Conservation (phyloP, 2,329 filamentous ascomycete species). For the Thelonectria olida region DNA sequence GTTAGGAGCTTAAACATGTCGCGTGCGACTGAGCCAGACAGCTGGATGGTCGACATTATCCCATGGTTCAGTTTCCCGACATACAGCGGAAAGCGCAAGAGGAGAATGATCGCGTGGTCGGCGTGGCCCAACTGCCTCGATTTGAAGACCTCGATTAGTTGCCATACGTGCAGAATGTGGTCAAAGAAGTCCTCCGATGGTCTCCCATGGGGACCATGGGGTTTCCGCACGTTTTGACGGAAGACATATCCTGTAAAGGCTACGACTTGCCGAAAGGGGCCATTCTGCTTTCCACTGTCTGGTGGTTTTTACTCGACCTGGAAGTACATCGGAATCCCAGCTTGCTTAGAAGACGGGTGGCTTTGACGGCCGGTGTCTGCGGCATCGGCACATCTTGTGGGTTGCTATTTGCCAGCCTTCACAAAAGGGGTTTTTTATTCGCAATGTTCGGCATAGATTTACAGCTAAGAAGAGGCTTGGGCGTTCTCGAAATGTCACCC, state of each 20-base stretch:
- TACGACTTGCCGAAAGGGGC: slow-evolving; percentile 36
- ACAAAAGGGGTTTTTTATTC: too few relatives aligned
- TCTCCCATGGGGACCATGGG: slow-evolving; percentile 41
- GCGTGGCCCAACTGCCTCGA: slow-evolving; percentile 36
- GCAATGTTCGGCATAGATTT: too few relatives aligned
- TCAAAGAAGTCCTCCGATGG: slow-evolving; percentile 42
- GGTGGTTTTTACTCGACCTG: slow-evolving; percentile 64
- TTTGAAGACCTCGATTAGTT: slow-evolving; percentile 37
- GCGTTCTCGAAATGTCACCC: too few relatives aligned
- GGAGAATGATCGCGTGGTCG: slow-evolving; percentile 34
- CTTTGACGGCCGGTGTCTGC: too few relatives aligned
- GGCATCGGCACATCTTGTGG: too few relatives aligned
- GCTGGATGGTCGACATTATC: too few relatives aligned
- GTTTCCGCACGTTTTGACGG: slow-evolving; percentile 47
- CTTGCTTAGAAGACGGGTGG: too few relatives aligned
- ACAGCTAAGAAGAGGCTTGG: too few relatives aligned
- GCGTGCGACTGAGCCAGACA: too few relatives aligned
- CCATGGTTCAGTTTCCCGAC: slow-evolving; percentile 27
- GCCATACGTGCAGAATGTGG: slow-evolving; percentile 39
- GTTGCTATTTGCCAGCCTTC: too few relatives aligned
- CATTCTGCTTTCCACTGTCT: slow-evolving; percentile 20
- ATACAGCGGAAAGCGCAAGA: slow-evolving; percentile 31
- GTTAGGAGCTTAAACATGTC: too few relatives aligned
- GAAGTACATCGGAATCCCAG: slow-evolving; percentile 67
- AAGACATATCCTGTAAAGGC: slow-evolving; percentile 30